These are phyloP conservation scores for Mercurialis annua DNA, from an alignment of 345 rosid species.

Conservation along the genomic window DNA sequence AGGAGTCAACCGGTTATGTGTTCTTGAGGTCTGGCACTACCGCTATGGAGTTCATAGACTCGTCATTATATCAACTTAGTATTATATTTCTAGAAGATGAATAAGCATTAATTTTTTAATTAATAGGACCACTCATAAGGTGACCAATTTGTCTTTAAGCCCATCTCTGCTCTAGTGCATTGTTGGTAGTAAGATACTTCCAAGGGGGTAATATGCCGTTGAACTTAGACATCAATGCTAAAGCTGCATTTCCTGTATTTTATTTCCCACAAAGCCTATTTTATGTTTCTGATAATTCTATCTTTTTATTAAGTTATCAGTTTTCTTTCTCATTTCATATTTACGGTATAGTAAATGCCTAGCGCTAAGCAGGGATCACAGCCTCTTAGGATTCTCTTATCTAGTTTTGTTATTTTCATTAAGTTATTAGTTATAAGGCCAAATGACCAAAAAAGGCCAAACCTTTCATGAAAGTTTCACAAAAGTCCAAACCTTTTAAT, in stretches of 20 bases:
- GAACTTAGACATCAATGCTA: not conserved
- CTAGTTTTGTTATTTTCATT: not conserved
- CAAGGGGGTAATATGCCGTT: not conserved
- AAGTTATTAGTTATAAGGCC: no score
- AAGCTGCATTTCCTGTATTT: not conserved
- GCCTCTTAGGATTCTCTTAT: not conserved
- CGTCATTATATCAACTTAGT: not conserved
- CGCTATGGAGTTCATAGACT: not conserved
- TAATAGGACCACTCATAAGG: not conserved
- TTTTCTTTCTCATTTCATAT: not conserved
- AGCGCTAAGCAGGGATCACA: not conserved
- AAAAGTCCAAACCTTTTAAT: no score
- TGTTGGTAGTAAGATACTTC: not conserved
- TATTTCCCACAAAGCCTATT: not conserved
- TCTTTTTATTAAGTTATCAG: not conserved
- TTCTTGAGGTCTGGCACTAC: constrained; percentile 61
- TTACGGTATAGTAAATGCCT: not conserved
- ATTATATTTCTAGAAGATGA: constrained; percentile 3
- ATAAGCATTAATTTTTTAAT: not conserved
- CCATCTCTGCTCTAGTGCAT: not conserved
- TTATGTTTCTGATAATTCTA: not conserved
- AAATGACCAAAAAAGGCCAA: no score
- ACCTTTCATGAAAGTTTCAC: no score
- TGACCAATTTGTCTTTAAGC: not conserved
- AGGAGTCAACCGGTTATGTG: constrained; percentile 86